These are phyloP conservation scores for Mycotypha africana DNA, from an alignment of 371 early-diverging fungal genomes.

Conservation along the genomic window DNA sequence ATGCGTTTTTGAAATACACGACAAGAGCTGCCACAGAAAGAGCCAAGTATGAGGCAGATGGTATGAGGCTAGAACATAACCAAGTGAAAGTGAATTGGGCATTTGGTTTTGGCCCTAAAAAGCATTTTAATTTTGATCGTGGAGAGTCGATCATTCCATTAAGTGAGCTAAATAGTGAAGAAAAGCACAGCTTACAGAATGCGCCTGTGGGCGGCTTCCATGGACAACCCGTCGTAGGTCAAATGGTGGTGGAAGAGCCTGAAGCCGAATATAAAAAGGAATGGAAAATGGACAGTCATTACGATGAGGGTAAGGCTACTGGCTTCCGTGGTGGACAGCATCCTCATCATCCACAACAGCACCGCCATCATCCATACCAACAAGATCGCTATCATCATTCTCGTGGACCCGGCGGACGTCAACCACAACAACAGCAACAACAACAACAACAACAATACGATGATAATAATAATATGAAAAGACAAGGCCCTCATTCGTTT, in stretches of 20 bases:
- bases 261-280: conserved; percentile 38
- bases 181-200: conserved; percentile 30
- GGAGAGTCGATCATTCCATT: conserved; percentile 45
- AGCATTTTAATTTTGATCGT: conserved; percentile 35
- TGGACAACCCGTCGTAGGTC: conserved; percentile 31
- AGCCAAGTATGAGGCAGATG: conserved; percentile 21
- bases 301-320: too few relatives aligned
- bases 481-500: too few relatives aligned
- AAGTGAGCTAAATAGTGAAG: conserved; percentile 25
- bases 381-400: too few relatives aligned
- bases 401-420: too few relatives aligned
- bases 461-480: too few relatives aligned
- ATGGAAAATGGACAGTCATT: conserved; percentile 26
- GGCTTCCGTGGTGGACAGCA: too few relatives aligned
- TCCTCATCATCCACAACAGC: too few relatives aligned
- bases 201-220: conserved; percentile 40
- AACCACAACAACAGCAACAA: neutral
- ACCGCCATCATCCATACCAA: too few relatives aligned
- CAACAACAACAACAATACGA: neutral
- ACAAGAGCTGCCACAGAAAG: conserved; percentile 24
- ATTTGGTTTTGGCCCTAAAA: conserved; percentile 47
- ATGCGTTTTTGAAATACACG: conserved; percentile 36
- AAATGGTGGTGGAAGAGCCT: conserved; percentile 43
- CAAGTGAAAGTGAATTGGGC: conserved; percentile 44
- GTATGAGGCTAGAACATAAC: conserved; percentile 17